Percentiles rank a stretch among this genome's conserved stretches.
Evolutionary conservation across 2,329 filamentous ascomycete species (phyloP).

Genomic region (Cladobotryum mycophilum): DNA sequence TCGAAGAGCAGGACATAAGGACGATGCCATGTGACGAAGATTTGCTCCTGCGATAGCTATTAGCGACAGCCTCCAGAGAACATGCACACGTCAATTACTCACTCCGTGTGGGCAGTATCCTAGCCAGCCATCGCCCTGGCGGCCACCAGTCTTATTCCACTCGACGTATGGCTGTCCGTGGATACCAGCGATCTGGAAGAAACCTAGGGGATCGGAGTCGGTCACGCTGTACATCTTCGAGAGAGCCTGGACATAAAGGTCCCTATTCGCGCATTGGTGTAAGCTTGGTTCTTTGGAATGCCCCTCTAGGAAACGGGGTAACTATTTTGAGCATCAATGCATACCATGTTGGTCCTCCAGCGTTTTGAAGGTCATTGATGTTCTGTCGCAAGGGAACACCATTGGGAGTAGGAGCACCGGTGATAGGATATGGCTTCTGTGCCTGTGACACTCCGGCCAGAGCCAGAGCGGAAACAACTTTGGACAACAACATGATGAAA

Average conservation of each 20-base stretch:
- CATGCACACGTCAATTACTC: conserved; percentile 14
- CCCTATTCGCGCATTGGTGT: conserved; percentile 28
- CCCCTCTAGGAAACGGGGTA: not conserved
- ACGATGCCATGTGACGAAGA: conserved; percentile 51
- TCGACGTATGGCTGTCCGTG: conserved; percentile 37
- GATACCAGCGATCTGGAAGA: conserved; percentile 46
- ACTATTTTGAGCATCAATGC: conserved; percentile 1
- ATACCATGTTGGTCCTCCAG: conserved; percentile 40
- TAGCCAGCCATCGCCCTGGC: conserved; percentile 23
- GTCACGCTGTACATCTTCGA: conserved; percentile 35
- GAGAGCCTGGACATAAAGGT: conserved; percentile 44
- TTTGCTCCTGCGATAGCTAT: conserved; percentile 32
- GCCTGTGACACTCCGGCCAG: conserved; percentile 20
- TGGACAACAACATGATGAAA: conserved; percentile 15
- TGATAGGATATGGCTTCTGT: conserved; percentile 21
- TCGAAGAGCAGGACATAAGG: conserved; percentile 50
- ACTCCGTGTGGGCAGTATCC: conserved; percentile 45
- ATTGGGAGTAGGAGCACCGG: conserved; percentile 34
- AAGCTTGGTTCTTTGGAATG: not conserved
- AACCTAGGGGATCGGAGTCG: conserved; percentile 39
- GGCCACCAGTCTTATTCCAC: conserved; percentile 35
- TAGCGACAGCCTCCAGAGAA: not conserved
- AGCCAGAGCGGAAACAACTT: conserved; percentile 19
- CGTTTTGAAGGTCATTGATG: conserved; percentile 39
- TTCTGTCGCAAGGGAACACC: conserved; percentile 39